Evolutionary conservation across 345 rosid genomes (phyloP).

Genomic region (Brassica incana): DNA sequence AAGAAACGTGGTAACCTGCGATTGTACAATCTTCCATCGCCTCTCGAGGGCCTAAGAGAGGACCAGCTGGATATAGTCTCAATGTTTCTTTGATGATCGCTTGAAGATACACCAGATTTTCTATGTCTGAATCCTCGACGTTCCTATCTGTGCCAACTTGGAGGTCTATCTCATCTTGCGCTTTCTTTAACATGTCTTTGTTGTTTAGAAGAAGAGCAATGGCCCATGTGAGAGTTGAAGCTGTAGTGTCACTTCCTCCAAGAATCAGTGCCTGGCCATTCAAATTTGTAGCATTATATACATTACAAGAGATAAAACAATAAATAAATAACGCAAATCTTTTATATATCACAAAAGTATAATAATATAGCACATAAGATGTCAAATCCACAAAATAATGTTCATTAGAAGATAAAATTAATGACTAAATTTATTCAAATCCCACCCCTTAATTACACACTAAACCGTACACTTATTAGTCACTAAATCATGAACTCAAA

Average conservation of each 20-base stretch:
- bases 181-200: conserved; percentile 42
- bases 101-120: conserved; percentile 51
- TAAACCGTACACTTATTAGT: too few species aligned
- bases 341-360: too few species aligned
- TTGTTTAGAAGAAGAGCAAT: conserved; percentile 59
- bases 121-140: conserved; percentile 55
- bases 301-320: too few species aligned
- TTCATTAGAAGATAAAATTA: too few species aligned
- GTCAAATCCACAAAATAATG: too few species aligned
- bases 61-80: conserved; percentile 58
- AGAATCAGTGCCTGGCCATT: conserved; percentile 49
- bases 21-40: conserved; percentile 54
- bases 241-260: conserved; percentile 53
- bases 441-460: too few species aligned
- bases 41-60: conserved; percentile 54
- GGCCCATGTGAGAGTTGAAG: conserved; percentile 60
- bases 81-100: conserved; percentile 66
- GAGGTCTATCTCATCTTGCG: conserved; percentile 52
- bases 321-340: too few species aligned
- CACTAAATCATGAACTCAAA: too few species aligned
- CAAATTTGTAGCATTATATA: neutral
- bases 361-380: too few species aligned
- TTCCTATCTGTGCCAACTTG: conserved; percentile 49
- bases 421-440: too few species aligned
- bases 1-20: conserved; percentile 43